A percentile compares a stretch with the other conserved stretches of the same genome.
Evolutionary conservation across 139 green algal species (phyloP).

Genomic region (Micractinium sp.): DNA sequence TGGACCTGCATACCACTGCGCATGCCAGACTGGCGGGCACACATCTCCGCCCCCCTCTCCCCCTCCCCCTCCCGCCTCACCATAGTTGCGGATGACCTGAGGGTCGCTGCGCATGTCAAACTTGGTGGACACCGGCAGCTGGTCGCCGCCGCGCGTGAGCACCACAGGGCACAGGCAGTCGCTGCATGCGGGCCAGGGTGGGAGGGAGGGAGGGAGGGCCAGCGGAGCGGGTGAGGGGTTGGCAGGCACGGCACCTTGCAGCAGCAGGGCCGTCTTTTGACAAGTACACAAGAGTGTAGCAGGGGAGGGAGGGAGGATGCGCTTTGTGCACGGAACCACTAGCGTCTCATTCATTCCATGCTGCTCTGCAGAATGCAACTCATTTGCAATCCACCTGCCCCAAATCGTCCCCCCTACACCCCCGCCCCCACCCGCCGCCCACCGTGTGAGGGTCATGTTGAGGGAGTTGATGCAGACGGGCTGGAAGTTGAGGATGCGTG

Average conservation of each 20-base stretch:
- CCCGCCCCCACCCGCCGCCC: background rate
- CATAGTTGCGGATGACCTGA: conserved; percentile 90
- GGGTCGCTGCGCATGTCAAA: conserved; percentile 91
- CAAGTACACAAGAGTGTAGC: too few species aligned
- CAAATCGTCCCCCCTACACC: too few species aligned
- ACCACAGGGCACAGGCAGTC: conserved; percentile 98
- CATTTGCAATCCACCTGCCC: too few species aligned
- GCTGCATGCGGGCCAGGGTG: conserved; percentile 24
- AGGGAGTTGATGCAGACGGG: conserved; percentile 88
- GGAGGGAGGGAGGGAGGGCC: background rate
- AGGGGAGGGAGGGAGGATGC: background rate
- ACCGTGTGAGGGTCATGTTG: conserved; percentile 94
- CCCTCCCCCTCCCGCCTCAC: background rate
- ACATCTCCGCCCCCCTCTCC: background rate
- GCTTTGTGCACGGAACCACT: too few species aligned
- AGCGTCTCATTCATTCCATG: too few species aligned
- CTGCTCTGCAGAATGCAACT: too few species aligned
- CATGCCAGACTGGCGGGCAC: too few species aligned
- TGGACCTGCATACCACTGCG: too few species aligned
- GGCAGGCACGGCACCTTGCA: too few species aligned
- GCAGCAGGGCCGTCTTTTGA: too few species aligned
- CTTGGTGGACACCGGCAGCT: conserved; percentile 90
- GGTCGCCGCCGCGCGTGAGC: conserved; percentile 90
- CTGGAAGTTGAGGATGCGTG: conserved; percentile 95
- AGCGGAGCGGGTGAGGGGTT: background rate